Evolutionary conservation across 23 red algal genomes (phyloP).

Genomic region (Gracilariopsis chorda): DNA sequence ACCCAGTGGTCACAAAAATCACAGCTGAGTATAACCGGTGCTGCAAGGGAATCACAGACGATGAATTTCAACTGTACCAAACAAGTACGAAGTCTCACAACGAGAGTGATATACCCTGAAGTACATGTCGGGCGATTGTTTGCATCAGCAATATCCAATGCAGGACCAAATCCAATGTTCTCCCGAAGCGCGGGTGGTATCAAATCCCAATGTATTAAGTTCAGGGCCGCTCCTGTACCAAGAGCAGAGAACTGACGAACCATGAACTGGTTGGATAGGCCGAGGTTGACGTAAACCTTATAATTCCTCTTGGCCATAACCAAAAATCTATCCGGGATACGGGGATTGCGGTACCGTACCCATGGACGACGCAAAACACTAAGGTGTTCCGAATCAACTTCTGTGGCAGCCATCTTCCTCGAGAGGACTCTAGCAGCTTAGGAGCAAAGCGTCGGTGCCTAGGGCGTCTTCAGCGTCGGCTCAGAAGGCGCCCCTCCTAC

Average conservation of each 20-base stretch:
- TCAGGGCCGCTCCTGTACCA: background rate
- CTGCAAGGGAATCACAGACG: background rate
- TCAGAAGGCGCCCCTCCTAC: background rate
- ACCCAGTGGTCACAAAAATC: background rate
- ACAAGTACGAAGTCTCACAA: background rate
- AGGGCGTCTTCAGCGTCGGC: background rate
- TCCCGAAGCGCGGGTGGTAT: background rate
- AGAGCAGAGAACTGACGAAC: background rate
- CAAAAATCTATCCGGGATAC: background rate
- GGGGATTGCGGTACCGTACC: background rate
- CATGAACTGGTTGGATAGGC: background rate
- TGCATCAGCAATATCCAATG: background rate
- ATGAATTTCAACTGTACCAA: background rate
- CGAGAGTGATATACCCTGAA: background rate
- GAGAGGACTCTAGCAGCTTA: background rate
- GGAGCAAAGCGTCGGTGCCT: background rate
- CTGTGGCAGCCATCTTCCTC: background rate
- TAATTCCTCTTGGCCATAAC: conserved; percentile 6
- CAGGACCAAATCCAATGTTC: background rate
- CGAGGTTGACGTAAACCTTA: background rate
- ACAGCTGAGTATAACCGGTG: background rate
- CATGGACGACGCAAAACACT: too few relatives aligned
- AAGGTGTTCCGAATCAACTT: background rate
- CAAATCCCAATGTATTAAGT: background rate
- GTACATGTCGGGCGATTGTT: background rate